These are phyloP conservation scores for Monosporascus sp. DNA, from an alignment of 2,329 filamentous ascomycete genomes.

Conservation along the genomic window DNA sequence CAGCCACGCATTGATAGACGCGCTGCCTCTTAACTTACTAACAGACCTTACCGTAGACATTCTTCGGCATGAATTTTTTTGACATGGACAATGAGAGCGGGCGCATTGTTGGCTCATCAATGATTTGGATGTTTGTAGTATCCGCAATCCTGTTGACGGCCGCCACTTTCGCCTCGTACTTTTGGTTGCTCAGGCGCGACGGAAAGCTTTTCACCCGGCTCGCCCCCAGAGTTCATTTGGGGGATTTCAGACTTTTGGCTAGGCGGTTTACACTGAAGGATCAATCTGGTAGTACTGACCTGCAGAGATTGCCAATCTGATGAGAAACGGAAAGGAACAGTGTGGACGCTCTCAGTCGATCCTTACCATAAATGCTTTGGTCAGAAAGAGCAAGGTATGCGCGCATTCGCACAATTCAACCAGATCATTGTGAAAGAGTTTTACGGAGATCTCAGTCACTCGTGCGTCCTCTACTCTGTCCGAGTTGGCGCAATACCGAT, in stretches of 20 bases:
- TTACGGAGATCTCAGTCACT: not conserved
- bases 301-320: not conserved
- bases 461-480: not conserved
- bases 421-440: not conserved
- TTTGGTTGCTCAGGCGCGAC: conserved; percentile 22
- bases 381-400: not conserved
- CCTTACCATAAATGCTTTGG: not conserved
- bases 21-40: not conserved
- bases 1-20: not conserved
- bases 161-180: conserved; percentile 26
- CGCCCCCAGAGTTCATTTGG: conserved; percentile 13
- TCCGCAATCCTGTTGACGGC: conserved; percentile 25
- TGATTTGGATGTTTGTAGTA: conserved; percentile 34
- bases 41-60: conserved; percentile 20
- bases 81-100: conserved; percentile 24
- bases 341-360: too few species aligned
- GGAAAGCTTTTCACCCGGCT: conserved; percentile 15
- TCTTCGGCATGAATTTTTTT: conserved; percentile 38
- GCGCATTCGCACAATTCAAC: not conserved
- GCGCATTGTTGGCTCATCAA: conserved; percentile 25
- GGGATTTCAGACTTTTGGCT: conserved; percentile 11
- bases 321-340: not conserved
- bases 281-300: not conserved
- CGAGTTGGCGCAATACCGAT: not conserved
- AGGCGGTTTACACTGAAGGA: not conserved